Evolutionary conservation across 192 early-diverging fungal genomes (phyloP), one percentile per base, ranked within the genome.

Genomic region (Coemansia sp.): DNA sequence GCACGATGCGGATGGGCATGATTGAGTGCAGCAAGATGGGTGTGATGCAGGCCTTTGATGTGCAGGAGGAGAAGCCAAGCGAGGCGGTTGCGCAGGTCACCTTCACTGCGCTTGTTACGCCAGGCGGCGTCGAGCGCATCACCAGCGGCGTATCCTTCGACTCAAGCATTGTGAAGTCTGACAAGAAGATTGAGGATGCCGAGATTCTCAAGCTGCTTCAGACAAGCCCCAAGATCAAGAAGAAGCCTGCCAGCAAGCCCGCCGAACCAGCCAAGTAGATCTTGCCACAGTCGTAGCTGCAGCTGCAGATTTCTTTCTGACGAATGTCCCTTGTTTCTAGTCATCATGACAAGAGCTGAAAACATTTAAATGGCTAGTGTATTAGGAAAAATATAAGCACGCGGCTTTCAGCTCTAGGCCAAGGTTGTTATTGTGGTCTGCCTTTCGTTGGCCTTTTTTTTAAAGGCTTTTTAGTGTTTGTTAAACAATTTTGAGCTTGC

Each of bases 1-100:
- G 90, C 77, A 95, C 93, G 85, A 93, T 88, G 37, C 90, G 93
- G 65, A 87, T 96, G 89, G 96, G 96, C 64, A 87, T 98, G 53
- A 78, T 92, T 50, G 96, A 98, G 81, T 95, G 91, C 82, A 85
- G 85, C 68, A 92, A 91, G 87, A 89, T 91, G 78, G 79, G 85
- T 57, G 87, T 94, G 48, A 92, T 95, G 53, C 84, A 84, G 57
- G 89, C 94, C 26, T 96, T 93, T 71, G 85, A 91, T 47, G 89
- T 97, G 32, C 85, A 92, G 69, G 88, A 92, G 79, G 94, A 95
- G 71, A 90, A 92, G 86, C 86, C 81, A 18, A 85, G 75, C 42
- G 94, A 89, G 69, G 82, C 86, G 47, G 91, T 95, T 65, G 96
- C 93, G 47, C 94, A 97, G 84, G 89, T 95, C 83, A 90, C 95